These are phyloP conservation scores for Nigrospora oryzae DNA, from an alignment of 2,329 filamentous ascomycete species.

Conservation along the genomic window DNA sequence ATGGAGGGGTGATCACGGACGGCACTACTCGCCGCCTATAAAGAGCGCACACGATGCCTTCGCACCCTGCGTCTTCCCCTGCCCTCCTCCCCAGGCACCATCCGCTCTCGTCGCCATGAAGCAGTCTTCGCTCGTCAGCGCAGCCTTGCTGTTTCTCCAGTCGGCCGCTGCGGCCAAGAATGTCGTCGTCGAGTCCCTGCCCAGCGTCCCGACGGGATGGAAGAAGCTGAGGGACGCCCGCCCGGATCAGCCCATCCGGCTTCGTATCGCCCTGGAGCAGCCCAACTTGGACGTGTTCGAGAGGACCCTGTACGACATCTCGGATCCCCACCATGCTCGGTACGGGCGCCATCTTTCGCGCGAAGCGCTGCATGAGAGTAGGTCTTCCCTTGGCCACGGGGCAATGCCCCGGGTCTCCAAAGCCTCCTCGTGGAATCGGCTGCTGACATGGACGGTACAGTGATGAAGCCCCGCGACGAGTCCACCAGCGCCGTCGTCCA, in stretches of 20 bases:
- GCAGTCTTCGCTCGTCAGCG: not conserved
- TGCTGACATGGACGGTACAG: not conserved
- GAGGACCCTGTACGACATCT: constrained; percentile 50
- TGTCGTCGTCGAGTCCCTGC: constrained; percentile 26
- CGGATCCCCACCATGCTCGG: constrained; percentile 46
- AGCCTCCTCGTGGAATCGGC: constrained; percentile 28
- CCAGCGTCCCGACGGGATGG: constrained; percentile 28
- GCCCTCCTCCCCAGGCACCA: too few species aligned
- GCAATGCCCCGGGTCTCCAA: constrained; percentile 33
- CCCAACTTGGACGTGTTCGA: constrained; percentile 43
- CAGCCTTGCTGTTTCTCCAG: constrained; percentile 7
- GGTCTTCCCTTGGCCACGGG: not conserved
- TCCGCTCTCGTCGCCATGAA: not conserved
- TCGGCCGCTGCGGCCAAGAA: constrained; percentile 10
- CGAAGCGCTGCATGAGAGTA: constrained; percentile 36
- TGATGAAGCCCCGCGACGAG: constrained; percentile 22
- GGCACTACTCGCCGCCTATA: too few species aligned
- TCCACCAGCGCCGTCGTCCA: constrained; percentile 38
- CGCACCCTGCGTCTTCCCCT: too few species aligned
- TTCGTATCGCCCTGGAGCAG: constrained; percentile 40
- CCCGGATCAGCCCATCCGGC: constrained; percentile 30
- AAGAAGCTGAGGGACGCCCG: constrained; percentile 21
- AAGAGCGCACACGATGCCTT: too few species aligned
- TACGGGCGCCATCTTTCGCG: constrained; percentile 57
- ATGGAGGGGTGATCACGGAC: too few species aligned